Evolutionary conservation across 352 stramenopile genomes (phyloP).

Genomic region (Phytophthora kernoviae): DNA sequence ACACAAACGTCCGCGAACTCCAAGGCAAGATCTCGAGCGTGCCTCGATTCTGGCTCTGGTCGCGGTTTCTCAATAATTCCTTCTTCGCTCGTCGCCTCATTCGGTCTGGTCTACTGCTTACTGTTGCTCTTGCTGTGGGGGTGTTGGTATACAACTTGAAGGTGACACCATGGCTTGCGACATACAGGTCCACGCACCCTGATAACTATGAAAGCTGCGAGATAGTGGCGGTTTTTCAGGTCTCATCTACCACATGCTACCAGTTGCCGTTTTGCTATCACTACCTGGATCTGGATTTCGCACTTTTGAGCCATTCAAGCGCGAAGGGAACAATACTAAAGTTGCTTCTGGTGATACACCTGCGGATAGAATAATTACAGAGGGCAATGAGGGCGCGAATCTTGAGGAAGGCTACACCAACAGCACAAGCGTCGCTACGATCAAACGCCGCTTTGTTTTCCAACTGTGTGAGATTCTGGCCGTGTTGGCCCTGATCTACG

Average conservation of each 20-base stretch:
- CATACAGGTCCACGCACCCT: conserved; percentile 37
- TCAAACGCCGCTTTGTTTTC: conserved; percentile 65
- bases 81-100: conserved; percentile 73
- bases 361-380: not conserved
- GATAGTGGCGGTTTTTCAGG: conserved; percentile 55
- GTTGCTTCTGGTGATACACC: conserved; percentile 7
- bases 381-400: not conserved
- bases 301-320: conserved; percentile 70
- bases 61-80: conserved; percentile 68
- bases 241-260: conserved; percentile 64
- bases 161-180: conserved; percentile 13
- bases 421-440: conserved; percentile 50
- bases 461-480: conserved; percentile 75
- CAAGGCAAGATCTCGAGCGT: conserved; percentile 40
- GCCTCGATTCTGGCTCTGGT: conserved; percentile 53
- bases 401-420: conserved; percentile 12
- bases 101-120: conserved; percentile 41
- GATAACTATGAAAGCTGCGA: conserved; percentile 49
- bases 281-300: conserved; percentile 61
- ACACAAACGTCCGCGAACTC: conserved; percentile 20
- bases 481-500: conserved; percentile 46
- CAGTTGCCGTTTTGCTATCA: conserved; percentile 51
- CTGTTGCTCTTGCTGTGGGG: conserved; percentile 39
- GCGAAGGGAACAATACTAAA: conserved; percentile 29
- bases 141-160: conserved; percentile 64